phyloP scores from a whole-genome alignment of 2,329 filamentous ascomycete species.

The Pseudocercospora crystallina region DNA sequence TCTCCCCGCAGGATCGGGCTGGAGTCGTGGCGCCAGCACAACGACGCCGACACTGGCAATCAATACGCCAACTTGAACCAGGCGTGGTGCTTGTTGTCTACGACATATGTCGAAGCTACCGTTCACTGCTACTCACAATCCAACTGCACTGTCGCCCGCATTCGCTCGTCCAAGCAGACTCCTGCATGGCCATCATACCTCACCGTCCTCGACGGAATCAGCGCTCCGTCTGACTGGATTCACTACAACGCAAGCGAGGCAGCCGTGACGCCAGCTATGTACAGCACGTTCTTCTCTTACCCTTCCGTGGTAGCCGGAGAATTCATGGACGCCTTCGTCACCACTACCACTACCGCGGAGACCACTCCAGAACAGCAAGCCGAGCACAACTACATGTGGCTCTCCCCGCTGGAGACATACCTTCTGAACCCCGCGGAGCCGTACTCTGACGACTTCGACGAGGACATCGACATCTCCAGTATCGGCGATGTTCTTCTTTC shows the following conservation, averaged over 20 bases:
- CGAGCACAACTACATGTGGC: conserved; percentile 3
- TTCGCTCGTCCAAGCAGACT: conserved; percentile 2
- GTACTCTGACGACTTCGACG: conserved; percentile 1
- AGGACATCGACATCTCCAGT: background rate
- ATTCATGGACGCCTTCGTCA: background rate
- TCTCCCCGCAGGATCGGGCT: background rate
- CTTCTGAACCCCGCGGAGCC: conserved; percentile 12
- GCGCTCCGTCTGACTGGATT: too few relatives aligned
- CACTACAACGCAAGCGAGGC: too few relatives aligned
- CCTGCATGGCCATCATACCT: background rate
- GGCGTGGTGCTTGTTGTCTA: conserved; percentile 5
- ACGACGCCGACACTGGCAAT: background rate
- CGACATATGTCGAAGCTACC: conserved; percentile 10
- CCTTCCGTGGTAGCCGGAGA: too few relatives aligned
- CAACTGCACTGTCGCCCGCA: conserved; percentile 1
- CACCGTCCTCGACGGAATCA: conserved; percentile 1
- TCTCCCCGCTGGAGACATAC: conserved; percentile 15
- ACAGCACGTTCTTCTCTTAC: too few relatives aligned
- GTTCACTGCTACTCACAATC: conserved; percentile 1
- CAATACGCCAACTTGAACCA: background rate
- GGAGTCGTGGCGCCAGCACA: conserved; percentile 1
- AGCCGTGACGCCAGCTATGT: too few relatives aligned
- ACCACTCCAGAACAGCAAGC: too few relatives aligned
- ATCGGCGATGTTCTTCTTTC: conserved; percentile 19
- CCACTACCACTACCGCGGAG: background rate